phyloP scores from a whole-genome alignment of 2,329 filamentous ascomycete species.

The Neopestalotiopsis rosae region DNA sequence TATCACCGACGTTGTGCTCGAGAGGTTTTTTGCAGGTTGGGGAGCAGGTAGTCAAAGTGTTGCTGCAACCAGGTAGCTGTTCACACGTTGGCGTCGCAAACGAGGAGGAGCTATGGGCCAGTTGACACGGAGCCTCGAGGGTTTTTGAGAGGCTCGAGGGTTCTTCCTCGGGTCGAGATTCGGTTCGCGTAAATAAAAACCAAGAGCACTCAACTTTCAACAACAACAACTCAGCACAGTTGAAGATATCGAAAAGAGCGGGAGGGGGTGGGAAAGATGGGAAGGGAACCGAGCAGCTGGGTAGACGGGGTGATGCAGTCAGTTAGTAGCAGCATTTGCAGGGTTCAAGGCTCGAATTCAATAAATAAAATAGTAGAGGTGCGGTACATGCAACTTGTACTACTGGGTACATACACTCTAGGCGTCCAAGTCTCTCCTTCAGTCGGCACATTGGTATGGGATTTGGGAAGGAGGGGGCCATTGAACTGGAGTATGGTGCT shows the following conservation, averaged over 20 bases:
- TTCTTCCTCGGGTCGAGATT: neutral
- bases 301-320: slow-evolving; percentile 18
- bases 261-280: slow-evolving; percentile 5
- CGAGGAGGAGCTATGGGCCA: no score
- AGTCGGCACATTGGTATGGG: no score
- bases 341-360: neutral
- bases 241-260: slow-evolving; percentile 12
- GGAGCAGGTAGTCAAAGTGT: no score
- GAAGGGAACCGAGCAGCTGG: slow-evolving; percentile 16
- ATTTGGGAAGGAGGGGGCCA: no score
- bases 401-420: neutral
- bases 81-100: neutral
- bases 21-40: neutral
- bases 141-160: neutral
- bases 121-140: neutral
- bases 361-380: neutral
- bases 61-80: no score
- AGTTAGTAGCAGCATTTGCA: neutral
- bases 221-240: neutral
- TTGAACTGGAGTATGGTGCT: neutral
- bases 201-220: neutral
- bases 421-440: neutral
- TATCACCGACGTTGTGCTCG: neutral
- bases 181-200: neutral
- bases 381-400: neutral